phyloP scores from a whole-genome alignment of 2,329 filamentous ascomycete species.

The Thelonectria blattea region DNA sequence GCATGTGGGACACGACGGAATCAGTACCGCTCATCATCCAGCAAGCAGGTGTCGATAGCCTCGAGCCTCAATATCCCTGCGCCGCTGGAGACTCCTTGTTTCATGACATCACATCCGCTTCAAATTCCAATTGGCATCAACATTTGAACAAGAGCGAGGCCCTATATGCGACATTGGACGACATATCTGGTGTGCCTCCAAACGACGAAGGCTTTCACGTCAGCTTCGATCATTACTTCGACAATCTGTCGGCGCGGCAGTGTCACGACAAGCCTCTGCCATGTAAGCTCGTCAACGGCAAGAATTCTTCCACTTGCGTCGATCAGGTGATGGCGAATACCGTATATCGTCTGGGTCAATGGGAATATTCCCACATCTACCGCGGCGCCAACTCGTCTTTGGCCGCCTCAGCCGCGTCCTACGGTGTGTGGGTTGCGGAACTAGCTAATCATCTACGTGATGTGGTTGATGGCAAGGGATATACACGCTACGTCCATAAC shows the following conservation, averaged over 20 bases:
- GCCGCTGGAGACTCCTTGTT: slow-evolving; percentile 53
- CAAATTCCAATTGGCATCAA: slow-evolving; percentile 61
- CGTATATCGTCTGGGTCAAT: slow-evolving; percentile 79
- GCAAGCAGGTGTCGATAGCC: slow-evolving; percentile 67
- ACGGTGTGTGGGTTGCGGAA: slow-evolving; percentile 78
- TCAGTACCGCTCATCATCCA: slow-evolving; percentile 55
- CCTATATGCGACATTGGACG: slow-evolving; percentile 68
- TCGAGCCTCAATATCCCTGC: slow-evolving; percentile 78
- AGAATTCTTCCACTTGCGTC: slow-evolving; percentile 63
- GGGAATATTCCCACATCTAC: slow-evolving; percentile 82
- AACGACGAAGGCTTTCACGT: slow-evolving; percentile 68
- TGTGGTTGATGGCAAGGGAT: slow-evolving; percentile 49
- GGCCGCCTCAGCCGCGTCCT: slow-evolving; percentile 63
- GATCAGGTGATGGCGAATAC: slow-evolving; percentile 66
- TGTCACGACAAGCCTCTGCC: slow-evolving; percentile 77
- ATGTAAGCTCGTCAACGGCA: slow-evolving; percentile 60
- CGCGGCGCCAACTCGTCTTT: slow-evolving; percentile 70
- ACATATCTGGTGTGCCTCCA: slow-evolving; percentile 68
- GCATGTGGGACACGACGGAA: slow-evolving; percentile 64
- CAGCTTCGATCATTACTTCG: slow-evolving; percentile 82
- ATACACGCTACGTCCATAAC: slow-evolving; percentile 70
- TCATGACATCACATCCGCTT: slow-evolving; percentile 49
- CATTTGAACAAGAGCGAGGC: slow-evolving; percentile 64
- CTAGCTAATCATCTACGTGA: slow-evolving; percentile 69
- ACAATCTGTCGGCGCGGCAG: slow-evolving; percentile 80